Percentiles rank a stretch among this genome's conserved stretches.
Conservation (phyloP, 2,329 filamentous ascomycete species). For the Aspergillus persii region DNA sequence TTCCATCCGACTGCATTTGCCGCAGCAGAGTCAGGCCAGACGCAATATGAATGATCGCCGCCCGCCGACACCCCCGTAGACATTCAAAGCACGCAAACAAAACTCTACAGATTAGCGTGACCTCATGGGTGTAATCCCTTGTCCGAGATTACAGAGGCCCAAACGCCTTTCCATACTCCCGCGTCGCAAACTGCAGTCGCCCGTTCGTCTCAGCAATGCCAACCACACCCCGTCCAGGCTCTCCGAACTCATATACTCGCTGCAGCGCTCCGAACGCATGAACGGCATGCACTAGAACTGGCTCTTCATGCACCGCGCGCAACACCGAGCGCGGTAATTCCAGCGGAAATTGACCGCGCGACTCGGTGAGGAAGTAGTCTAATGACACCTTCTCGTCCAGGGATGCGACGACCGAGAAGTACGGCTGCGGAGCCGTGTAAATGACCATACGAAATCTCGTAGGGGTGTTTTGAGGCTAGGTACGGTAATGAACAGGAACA, state of each 20-base stretch:
- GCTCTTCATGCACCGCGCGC: background rate
- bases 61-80: background rate
- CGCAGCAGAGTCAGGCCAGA: background rate
- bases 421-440: background rate
- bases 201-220: background rate
- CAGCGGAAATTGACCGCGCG: background rate
- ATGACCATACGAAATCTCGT: background rate
- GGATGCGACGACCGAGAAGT: background rate
- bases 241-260: background rate
- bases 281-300: background rate
- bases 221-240: background rate
- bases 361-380: background rate
- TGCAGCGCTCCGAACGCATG: background rate
- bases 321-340: background rate
- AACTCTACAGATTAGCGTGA: background rate
- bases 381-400: background rate
- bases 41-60: constrained; percentile 5
- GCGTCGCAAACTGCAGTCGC: background rate
- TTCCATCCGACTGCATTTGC: background rate
- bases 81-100: constrained; percentile 4
- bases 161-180: background rate
- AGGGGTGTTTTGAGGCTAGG: no score
- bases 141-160: background rate
- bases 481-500: no score
- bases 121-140: background rate